These are phyloP conservation scores for Apiotrichum siamense DNA, from an alignment of 1,284 basidiomycete genomes.

Conservation along the genomic window DNA sequence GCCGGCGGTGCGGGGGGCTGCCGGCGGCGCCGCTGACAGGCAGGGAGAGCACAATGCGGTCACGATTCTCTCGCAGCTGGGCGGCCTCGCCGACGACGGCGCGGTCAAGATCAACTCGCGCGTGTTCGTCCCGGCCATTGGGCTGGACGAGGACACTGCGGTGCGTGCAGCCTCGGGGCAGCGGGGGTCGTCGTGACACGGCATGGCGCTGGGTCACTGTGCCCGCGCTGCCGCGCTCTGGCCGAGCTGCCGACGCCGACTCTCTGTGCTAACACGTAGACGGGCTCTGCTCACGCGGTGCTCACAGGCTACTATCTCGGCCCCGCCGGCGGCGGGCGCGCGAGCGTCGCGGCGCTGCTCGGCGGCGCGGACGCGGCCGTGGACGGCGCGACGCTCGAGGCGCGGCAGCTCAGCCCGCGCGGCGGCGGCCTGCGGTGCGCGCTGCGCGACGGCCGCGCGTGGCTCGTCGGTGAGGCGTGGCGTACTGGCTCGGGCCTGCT, in stretches of 20 bases:
- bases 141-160: slow-evolving; percentile 36
- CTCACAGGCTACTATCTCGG: slow-evolving; percentile 31
- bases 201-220: too few relatives aligned
- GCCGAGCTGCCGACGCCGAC: too few relatives aligned
- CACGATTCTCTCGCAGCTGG: slow-evolving; percentile 27
- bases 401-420: slow-evolving; percentile 5
- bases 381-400: background rate
- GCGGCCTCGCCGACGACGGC: background rate
- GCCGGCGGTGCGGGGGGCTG: too few relatives aligned
- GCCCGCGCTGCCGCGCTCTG: too few relatives aligned
- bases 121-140: slow-evolving; percentile 28
- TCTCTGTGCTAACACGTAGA: background rate
- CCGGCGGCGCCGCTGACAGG: too few relatives aligned
- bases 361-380: background rate
- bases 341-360: background rate
- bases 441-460: slow-evolving; percentile 5
- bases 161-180: slow-evolving; percentile 17
- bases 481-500: slow-evolving; percentile 2
- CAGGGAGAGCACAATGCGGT: background rate
- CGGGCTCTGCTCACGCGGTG: slow-evolving; percentile 31
- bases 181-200: too few relatives aligned
- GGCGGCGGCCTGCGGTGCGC: slow-evolving; percentile 5
- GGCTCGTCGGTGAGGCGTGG: slow-evolving; percentile 9
- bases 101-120: slow-evolving; percentile 17
- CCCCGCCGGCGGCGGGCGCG: background rate